phyloP scores from a whole-genome alignment of 106 monocot species.

The Agapanthus africanus region DNA sequence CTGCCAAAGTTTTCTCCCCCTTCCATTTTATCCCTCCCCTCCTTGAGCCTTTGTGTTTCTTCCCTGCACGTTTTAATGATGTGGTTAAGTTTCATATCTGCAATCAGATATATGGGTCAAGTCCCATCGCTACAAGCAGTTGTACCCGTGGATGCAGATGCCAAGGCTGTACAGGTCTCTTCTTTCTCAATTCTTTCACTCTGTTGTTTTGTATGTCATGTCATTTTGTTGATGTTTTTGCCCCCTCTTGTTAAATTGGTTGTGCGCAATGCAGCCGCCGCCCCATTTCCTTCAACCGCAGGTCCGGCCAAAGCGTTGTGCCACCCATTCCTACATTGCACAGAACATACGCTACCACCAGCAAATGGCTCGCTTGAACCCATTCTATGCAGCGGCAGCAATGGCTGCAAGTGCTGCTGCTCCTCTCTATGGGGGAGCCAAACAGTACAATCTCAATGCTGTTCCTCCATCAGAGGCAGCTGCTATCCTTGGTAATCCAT shows the following conservation, averaged over 20 bases:
- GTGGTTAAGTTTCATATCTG: no score
- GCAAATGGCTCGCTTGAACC: slow-evolving; percentile 55
- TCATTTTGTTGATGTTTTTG: no score
- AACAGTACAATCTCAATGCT: slow-evolving; percentile 64
- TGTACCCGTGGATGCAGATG: slow-evolving; percentile 33
- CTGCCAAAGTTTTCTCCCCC: background rate
- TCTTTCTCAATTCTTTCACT: no score
- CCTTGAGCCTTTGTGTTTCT: no score
- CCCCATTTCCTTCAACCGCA: slow-evolving; percentile 26
- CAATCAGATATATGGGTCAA: slow-evolving; percentile 76
- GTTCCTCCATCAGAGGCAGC: slow-evolving; percentile 51
- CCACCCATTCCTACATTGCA: slow-evolving; percentile 81
- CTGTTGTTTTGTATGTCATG: no score
- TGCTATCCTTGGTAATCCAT: slow-evolving; percentile 25
- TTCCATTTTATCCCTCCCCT: no score
- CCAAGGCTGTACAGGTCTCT: no score
- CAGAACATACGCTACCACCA: slow-evolving; percentile 68
- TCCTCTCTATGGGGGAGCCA: slow-evolving; percentile 38
- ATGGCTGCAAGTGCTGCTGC: slow-evolving; percentile 22
- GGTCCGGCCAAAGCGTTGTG: slow-evolving; percentile 55
- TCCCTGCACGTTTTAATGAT: no score
- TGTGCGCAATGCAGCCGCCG: no score
- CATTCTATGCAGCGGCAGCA: slow-evolving; percentile 47
- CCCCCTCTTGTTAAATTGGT: no score
- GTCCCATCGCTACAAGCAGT: slow-evolving; percentile 52